Evolutionary conservation across 2,329 filamentous ascomycete species (phyloP).

Genomic region (Botryotinia narcissicola): DNA sequence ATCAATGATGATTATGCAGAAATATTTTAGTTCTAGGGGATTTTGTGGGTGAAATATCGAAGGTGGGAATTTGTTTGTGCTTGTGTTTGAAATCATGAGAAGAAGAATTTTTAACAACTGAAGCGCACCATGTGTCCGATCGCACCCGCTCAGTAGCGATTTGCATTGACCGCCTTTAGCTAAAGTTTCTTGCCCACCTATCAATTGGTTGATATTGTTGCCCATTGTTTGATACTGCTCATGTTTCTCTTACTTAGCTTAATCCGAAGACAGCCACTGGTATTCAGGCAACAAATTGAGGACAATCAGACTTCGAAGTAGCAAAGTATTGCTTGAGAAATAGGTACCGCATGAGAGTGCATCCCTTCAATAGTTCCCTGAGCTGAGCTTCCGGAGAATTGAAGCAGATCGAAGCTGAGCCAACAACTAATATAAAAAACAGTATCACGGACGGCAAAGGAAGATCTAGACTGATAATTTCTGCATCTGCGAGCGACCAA

Average conservation of each 20-base stretch:
- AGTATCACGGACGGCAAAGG: not conserved
- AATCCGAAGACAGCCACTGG: not conserved
- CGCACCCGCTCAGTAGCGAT: not conserved
- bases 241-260: not conserved
- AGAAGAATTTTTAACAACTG: not conserved
- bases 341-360: not conserved
- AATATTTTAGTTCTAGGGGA: not conserved
- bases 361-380: not conserved
- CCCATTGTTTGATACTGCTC: not conserved
- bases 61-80: constrained; percentile 1
- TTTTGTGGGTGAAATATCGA: not conserved
- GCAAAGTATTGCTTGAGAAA: not conserved
- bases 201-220: not conserved
- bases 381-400: not conserved
- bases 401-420: not conserved
- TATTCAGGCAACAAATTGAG: not conserved
- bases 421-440: not conserved
- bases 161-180: not conserved
- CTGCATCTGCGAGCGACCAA: not conserved
- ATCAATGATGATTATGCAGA: not conserved
- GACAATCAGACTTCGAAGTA: not conserved
- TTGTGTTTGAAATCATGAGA: not conserved
- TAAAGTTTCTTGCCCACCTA: not conserved
- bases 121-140: not conserved
- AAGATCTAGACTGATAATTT: not conserved